Percentiles rank a stretch among this genome's conserved stretches.
Conservation (phyloP, 768 basidiomycete species). For the Collybia sp. region DNA sequence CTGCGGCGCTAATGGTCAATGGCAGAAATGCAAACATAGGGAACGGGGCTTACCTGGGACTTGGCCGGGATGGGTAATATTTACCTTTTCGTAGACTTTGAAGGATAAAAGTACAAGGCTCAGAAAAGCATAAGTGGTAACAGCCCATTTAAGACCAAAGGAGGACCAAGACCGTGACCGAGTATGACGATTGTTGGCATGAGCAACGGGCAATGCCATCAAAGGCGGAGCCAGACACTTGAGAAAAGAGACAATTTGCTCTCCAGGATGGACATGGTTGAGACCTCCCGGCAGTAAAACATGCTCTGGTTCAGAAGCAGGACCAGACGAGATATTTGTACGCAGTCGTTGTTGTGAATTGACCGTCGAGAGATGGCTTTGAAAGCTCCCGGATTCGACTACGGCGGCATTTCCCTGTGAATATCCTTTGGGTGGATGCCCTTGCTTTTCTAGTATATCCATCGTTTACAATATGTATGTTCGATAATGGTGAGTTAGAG, state of each 20-base stretch:
- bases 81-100: conserved; percentile 19
- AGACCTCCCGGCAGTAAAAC: too few relatives aligned
- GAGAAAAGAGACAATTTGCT: conserved; percentile 5
- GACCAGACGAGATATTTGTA: conserved; percentile 6
- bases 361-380: conserved; percentile 38
- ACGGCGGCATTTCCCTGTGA: neutral
- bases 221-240: too few relatives aligned
- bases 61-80: too few relatives aligned
- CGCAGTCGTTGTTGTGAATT: conserved; percentile 38
- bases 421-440: too few relatives aligned
- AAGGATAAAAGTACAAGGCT: conserved; percentile 33
- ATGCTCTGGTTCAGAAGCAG: too few relatives aligned
- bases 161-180: conserved; percentile 20
- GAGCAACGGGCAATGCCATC: neutral
- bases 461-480: too few relatives aligned
- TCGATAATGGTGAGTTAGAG: too few relatives aligned
- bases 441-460: too few relatives aligned
- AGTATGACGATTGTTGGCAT: conserved; percentile 15
- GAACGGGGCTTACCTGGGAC: too few relatives aligned
- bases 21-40: too few relatives aligned
- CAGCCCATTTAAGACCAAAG: conserved; percentile 25
- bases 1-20: too few relatives aligned
- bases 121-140: conserved; percentile 34
- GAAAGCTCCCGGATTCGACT: conserved; percentile 29
- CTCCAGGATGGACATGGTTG: too few relatives aligned